Evolutionary conservation across 1,139 yeast species (phyloP), one percentile per base, ranked within the genome.

Genomic region (Spathaspora sp.): DNA sequence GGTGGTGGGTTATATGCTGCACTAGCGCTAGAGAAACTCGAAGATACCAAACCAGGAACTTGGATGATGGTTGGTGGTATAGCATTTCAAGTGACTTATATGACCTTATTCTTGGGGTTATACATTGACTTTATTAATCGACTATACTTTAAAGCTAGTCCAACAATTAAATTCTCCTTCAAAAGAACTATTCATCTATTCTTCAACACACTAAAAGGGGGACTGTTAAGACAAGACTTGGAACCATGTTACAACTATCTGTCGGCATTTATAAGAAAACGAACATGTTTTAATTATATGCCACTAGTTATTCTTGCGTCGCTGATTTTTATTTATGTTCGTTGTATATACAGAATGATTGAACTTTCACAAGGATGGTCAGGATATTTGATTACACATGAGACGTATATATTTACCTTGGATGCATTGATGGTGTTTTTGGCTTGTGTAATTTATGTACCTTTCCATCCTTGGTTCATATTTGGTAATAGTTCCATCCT

Each of bases 1-100:
- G 56, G 59, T 23, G 76, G 76, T 10, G 76, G 76, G 9, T 72
- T 61, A 2, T 52, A 62, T 39, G 74, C 76, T 2, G 67, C 72
- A 2, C 49, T 54, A 18, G 54, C 59, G 5, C 52, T 64, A 4
- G 45, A 55, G 24, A 41, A 52, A 4, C 55, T 55, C 23, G 52
- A 53, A 37, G 48, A 51, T 43, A 50, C 65, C 1, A 43, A 44
- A 1, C 26, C 51, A 2, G 76, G 76, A 5, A 68, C 74, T 1
- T 52, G 63, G 47, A 53, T 67, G 9, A 70, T 72, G 76, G 59
- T 70, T 39, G 69, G 65, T 1, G 76, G 76, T 16, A 68, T 71
- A 26, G 69, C 60, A 7, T 67, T 69, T 49, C 76, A 72, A 56
- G 72, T 69, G 10, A 43, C 61, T 2, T 63, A 73, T 13, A 71